Percentiles rank a stretch among this genome's conserved stretches.
phyloP scores from a whole-genome alignment of 1,284 basidiomycete genomes.

The Apiotrichum gamsii region DNA sequence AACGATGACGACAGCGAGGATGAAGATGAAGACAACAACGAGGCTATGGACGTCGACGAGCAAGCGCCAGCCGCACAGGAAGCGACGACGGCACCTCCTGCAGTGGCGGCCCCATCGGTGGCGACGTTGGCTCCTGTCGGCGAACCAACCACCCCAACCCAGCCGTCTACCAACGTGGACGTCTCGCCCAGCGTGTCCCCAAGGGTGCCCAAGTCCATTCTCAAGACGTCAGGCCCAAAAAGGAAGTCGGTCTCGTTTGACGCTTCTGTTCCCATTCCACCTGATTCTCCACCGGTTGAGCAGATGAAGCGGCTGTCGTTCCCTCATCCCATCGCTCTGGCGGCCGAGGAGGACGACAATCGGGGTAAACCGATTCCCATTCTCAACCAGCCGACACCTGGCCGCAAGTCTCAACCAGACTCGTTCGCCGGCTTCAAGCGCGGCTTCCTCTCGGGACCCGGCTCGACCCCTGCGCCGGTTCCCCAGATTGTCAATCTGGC shows the following conservation, averaged over 20 bases:
- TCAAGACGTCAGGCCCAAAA: conserved; percentile 35
- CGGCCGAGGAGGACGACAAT: conserved; percentile 8
- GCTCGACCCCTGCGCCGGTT: background rate
- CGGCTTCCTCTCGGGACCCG: conserved; percentile 26
- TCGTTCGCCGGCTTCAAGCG: conserved; percentile 37
- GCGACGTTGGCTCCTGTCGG: too few species aligned
- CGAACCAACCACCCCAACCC: background rate
- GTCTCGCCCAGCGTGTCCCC: conserved; percentile 3
- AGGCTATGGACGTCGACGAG: background rate
- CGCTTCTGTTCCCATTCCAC: conserved; percentile 31
- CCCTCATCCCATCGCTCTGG: conserved; percentile 14
- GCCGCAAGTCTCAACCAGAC: conserved; percentile 1
- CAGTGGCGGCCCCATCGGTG: background rate
- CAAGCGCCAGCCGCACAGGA: background rate
- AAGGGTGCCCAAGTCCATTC: conserved; percentile 29
- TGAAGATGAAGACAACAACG: conserved; percentile 9
- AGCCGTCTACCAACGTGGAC: background rate
- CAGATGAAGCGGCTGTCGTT: conserved; percentile 18
- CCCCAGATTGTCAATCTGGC: conserved; percentile 1
- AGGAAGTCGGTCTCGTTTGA: conserved; percentile 44
- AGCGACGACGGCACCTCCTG: background rate
- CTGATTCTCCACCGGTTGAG: conserved; percentile 23
- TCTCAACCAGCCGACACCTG: conserved; percentile 27
- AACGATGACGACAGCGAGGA: conserved; percentile 18
- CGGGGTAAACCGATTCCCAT: conserved; percentile 27